phyloP scores from a whole-genome alignment of 495 filamentous ascomycete genomes.

The Talaromyces wortmannii region DNA sequence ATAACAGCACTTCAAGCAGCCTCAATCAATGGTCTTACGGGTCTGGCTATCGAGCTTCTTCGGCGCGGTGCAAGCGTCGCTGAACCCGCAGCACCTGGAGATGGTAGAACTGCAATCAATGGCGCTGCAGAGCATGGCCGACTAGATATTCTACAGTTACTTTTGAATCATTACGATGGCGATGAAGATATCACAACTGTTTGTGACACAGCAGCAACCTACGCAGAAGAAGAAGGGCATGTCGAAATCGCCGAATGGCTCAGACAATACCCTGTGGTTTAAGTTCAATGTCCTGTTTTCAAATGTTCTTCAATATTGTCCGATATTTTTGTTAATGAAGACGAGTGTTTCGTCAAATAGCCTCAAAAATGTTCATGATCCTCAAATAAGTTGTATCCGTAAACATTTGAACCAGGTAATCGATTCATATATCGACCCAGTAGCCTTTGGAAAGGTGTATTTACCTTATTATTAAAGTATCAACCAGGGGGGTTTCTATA shows the following conservation, averaged over 20 bases:
- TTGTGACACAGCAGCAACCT: conserved; percentile 6
- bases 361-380: neutral
- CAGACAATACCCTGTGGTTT: conserved; percentile 9
- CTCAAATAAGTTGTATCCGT: too few relatives aligned
- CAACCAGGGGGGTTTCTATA: too few relatives aligned
- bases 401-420: too few relatives aligned
- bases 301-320: neutral
- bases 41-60: conserved; percentile 9
- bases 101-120: conserved; percentile 31
- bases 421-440: too few relatives aligned
- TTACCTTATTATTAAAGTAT: too few relatives aligned
- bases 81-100: conserved; percentile 12
- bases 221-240: conserved; percentile 9
- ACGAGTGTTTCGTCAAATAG: neutral
- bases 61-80: conserved; percentile 16
- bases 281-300: neutral
- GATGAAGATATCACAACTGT: conserved; percentile 7
- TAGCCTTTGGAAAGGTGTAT: too few relatives aligned
- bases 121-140: conserved; percentile 30
- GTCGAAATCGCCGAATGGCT: conserved; percentile 7
- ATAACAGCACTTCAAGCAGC: conserved; percentile 17
- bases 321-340: neutral
- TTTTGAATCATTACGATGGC: conserved; percentile 20
- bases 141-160: conserved; percentile 33
- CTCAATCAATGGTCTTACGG: conserved; percentile 11